Base-by-base conservation (phyloP, 208 protist genomes). In the Strigomonas culicis region DNA sequence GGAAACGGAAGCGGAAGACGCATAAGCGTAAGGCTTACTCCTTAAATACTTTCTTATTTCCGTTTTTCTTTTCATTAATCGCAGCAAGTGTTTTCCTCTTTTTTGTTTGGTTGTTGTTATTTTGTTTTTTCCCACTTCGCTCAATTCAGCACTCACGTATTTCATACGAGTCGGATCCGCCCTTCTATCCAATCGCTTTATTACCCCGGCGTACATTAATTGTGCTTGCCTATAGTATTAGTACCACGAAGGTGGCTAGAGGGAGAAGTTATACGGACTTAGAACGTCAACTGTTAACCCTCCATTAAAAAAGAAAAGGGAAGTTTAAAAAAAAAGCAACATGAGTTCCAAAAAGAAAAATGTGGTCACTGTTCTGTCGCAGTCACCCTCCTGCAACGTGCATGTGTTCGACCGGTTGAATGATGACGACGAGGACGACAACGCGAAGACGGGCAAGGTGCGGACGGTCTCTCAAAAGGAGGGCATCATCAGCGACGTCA, bases 321-420 rank as follows among this genome's bases (percentile, higher is more conserved):
- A 46, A 46, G 11, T 46, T n/a, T n/a, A 46, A n/a, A 46, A 46
- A 46, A n/a, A 46, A 46, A 46, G 10, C 10, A 46, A 46, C 17
- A 17, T n/a, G 39, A n/a, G 17, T 46, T 46, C 39, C 17, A 46
- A 17, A 46, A 46, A 10, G 17, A 17, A 17, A 17, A 46, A 17
- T n/a, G 10, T 46, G 39, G 39, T 46, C 39, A 46, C 10, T n/a
- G 39, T n/a, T n/a, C n/a, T n/a, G n/a, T n/a, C n/a, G n/a, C n/a
- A n/a, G n/a, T n/a, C n/a, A n/a, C n/a, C n/a, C n/a, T n/a, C 68
- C 0, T 30, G 67, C 19, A 63, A 57, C 41, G 56, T 74, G 21
- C 62, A 68, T 15, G 59, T 68, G 47, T 62, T 60, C 1, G 55
- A 68, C 56, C 68, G 68, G 47, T 60, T 62, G 4, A 41, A 60